These are phyloP conservation scores for Carex scoparia DNA, from an alignment of 176 grass and related monocot genomes.

Conservation along the genomic window DNA sequence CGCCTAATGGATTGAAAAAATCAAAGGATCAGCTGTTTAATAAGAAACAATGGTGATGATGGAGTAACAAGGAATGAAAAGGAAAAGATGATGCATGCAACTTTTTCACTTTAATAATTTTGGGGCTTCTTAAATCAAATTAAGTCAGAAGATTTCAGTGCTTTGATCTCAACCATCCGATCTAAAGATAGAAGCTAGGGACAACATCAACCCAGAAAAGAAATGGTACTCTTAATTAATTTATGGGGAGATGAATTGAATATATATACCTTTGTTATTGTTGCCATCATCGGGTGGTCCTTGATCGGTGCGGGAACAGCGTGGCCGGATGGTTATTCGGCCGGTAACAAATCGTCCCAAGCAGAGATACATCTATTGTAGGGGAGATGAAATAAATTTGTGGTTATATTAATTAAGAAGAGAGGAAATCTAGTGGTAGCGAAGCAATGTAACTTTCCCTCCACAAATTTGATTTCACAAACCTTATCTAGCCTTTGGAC, in stretches of 20 bases:
- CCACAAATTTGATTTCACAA: constrained; percentile 6
- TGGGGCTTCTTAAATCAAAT: background rate
- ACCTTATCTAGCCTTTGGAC: background rate
- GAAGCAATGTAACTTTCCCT: constrained; percentile 11
- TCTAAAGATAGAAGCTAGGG: background rate
- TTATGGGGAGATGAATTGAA: too few relatives aligned
- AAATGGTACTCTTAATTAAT: background rate
- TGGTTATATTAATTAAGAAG: background rate
- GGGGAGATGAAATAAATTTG: background rate
- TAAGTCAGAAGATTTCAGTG: background rate
- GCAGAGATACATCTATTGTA: constrained; percentile 30
- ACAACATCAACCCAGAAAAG: background rate
- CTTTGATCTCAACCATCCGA: background rate
- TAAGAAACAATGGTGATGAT: background rate
- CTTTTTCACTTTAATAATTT: too few relatives aligned
- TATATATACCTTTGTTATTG: constrained; percentile 47
- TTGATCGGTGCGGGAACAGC: constrained; percentile 51
- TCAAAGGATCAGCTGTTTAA: background rate
- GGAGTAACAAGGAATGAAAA: too few relatives aligned
- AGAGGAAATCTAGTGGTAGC: constrained; percentile 17
- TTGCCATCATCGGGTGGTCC: constrained; percentile 36
- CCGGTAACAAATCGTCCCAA: constrained; percentile 44
- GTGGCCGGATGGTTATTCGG: constrained; percentile 37
- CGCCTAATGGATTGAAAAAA: constrained; percentile 36
- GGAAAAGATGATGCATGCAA: too few relatives aligned